Percentiles rank a stretch among this genome's conserved stretches.
Evolutionary conservation across 2,329 filamentous ascomycete species (phyloP).

Genomic region (Trichoderma aggressivum): DNA sequence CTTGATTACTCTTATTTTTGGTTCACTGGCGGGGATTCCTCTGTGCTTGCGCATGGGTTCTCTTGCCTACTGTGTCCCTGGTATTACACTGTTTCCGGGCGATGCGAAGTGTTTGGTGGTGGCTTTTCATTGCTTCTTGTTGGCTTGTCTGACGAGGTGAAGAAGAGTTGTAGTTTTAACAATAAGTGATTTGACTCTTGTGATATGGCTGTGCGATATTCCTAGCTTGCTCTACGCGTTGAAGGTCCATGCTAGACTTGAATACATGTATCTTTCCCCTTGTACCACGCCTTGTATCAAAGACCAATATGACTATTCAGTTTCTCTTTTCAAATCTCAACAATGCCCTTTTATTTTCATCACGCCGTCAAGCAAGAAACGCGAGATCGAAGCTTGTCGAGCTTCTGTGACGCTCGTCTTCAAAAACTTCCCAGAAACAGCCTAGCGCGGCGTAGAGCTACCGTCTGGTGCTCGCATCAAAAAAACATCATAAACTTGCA

Average conservation of each 20-base stretch:
- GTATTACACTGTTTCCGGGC: conserved; percentile 42
- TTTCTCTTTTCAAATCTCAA: neutral
- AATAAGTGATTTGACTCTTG: neutral
- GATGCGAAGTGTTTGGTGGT: conserved; percentile 33
- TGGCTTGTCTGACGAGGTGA: conserved; percentile 18
- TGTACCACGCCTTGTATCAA: neutral
- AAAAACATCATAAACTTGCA: conserved; percentile 4
- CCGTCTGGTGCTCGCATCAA: neutral
- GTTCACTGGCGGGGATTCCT: conserved; percentile 28
- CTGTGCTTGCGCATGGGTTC: conserved; percentile 39
- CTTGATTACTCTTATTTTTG: conserved; percentile 74
- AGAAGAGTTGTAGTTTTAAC: neutral
- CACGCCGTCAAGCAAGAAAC: neutral
- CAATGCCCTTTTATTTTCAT: rapidly evolving
- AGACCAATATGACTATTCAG: neutral
- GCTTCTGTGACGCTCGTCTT: neutral
- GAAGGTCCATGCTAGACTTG: neutral
- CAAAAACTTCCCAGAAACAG: conserved; percentile 13
- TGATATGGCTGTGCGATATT: neutral
- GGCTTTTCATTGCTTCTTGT: conserved; percentile 36
- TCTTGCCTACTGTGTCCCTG: conserved; percentile 38
- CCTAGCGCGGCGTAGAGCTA: conserved; percentile 16
- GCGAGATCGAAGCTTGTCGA: neutral
- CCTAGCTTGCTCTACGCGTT: neutral
- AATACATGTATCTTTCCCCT: neutral